Evolutionary conservation across 306 rosid species (phyloP).

Genomic region (Trifolium fragiferum): DNA sequence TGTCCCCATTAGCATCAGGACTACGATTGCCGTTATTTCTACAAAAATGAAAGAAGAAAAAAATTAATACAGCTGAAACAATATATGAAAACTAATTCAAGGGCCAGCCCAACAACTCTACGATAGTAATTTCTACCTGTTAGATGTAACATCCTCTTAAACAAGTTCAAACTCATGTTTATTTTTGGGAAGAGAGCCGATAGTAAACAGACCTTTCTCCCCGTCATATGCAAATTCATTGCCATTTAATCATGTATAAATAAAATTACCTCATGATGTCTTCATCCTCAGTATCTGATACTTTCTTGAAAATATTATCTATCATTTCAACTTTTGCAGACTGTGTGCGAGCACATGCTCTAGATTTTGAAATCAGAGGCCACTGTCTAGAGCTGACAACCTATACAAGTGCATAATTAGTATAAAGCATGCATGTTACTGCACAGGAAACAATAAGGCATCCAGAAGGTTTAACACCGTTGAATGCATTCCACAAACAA

Average conservation of each 20-base stretch:
- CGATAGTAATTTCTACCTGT: conserved; percentile 53
- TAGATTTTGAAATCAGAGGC: conserved; percentile 88
- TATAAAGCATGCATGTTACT: conserved; percentile 6
- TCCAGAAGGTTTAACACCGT: not conserved
- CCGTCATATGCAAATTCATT: conserved; percentile 96
- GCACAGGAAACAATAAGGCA: not conserved
- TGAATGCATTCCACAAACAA: not conserved
- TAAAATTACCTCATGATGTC: conserved; percentile 77
- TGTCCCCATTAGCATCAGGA: conserved; percentile 67
- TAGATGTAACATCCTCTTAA: conserved; percentile 67
- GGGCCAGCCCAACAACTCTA: conserved; percentile 19
- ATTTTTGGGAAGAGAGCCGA: conserved; percentile 86
- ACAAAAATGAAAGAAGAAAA: conserved; percentile 10
- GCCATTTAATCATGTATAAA: conserved; percentile 45
- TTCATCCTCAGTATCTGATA: conserved; percentile 77
- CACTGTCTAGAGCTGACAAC: conserved; percentile 92
- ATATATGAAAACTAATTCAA: conserved; percentile 9
- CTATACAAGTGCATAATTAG: conserved; percentile 48
- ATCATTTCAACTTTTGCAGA: conserved; percentile 94
- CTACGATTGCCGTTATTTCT: conserved; percentile 75
- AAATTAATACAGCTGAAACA: conserved; percentile 7
- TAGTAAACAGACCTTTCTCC: conserved; percentile 84
- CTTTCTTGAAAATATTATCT: conserved; percentile 74
- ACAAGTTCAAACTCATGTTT: conserved; percentile 83
- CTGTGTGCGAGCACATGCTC: conserved; percentile 91